A percentile compares a stretch with the other conserved stretches of the same genome.
These are phyloP conservation scores for Phallus indusiatus DNA, from an alignment of 768 basidiomycete genomes.

Conservation along the genomic window DNA sequence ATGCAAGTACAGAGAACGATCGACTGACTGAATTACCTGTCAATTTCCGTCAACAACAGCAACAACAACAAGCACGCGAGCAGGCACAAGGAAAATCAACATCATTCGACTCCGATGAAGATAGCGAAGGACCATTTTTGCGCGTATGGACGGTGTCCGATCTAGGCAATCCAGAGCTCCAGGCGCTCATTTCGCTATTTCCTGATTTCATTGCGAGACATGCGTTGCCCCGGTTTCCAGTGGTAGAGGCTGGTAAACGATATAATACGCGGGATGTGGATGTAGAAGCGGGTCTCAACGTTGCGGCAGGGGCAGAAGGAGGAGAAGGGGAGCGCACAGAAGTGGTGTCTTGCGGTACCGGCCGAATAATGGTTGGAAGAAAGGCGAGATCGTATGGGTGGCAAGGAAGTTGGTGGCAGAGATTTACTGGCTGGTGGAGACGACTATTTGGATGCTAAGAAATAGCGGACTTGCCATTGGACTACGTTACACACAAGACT, in stretches of 20 bases:
- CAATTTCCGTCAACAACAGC: slow-evolving; percentile 21
- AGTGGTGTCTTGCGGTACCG: slow-evolving; percentile 73
- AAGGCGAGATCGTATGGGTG: slow-evolving; percentile 53
- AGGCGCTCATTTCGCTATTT: slow-evolving; percentile 61
- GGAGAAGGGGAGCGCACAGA: slow-evolving; percentile 38
- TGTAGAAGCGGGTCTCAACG: slow-evolving; percentile 61
- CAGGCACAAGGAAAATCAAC: slow-evolving; percentile 16
- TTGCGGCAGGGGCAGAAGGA: too few species aligned
- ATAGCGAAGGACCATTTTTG: slow-evolving; percentile 39
- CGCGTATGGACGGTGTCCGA: slow-evolving; percentile 80
- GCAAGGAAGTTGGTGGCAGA: slow-evolving; percentile 72
- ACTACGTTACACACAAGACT: background rate
- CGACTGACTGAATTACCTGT: slow-evolving; percentile 13
- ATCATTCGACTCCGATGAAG: slow-evolving; percentile 22
- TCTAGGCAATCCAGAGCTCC: slow-evolving; percentile 64
- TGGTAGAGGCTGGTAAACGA: slow-evolving; percentile 19
- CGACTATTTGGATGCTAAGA: slow-evolving; percentile 56
- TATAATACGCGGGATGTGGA: slow-evolving; percentile 52
- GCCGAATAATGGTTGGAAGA: slow-evolving; percentile 67
- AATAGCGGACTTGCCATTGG: background rate
- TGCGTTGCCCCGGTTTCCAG: slow-evolving; percentile 64
- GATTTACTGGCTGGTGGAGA: slow-evolving; percentile 73
- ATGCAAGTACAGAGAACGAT: slow-evolving; percentile 11
- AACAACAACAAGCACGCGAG: too few species aligned
- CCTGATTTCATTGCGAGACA: slow-evolving; percentile 66